Conservation (phyloP, 148 eudicot genomes). For the Selenicereus undatus region DNA sequence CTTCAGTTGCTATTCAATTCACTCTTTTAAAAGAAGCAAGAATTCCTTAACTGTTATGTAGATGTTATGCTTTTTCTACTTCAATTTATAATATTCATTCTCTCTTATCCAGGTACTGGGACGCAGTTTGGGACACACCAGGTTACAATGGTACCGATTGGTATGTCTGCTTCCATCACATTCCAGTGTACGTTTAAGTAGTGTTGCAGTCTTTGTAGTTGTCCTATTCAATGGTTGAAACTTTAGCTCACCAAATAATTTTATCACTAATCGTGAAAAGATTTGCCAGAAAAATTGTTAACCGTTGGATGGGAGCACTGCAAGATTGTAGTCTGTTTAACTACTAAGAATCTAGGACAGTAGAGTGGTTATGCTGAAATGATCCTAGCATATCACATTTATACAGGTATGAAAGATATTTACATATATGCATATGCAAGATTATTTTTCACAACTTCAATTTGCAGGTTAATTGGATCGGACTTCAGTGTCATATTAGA, state of each 20-base stretch:
- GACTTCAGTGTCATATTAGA: slow-evolving; percentile 33
- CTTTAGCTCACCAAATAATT: background rate
- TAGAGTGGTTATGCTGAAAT: too few species aligned
- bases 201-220: too few species aligned
- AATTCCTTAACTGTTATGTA: too few species aligned
- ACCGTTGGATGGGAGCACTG: too few species aligned
- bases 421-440: background rate
- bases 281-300: too few species aligned
- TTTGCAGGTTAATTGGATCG: slow-evolving; percentile 49
- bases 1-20: background rate
- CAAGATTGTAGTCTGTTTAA: too few species aligned
- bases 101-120: slow-evolving; percentile 40
- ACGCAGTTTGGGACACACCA: slow-evolving; percentile 31
- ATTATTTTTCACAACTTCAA: background rate
- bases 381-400: background rate
- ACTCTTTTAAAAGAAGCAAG: background rate
- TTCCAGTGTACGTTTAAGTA: too few species aligned
- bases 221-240: too few species aligned
- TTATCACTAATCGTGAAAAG: background rate
- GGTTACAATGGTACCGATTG: slow-evolving; percentile 25
- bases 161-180: slow-evolving; percentile 10
- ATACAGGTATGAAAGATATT: background rate
- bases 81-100: background rate
- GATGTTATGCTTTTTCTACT: background rate
- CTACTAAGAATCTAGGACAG: too few species aligned